These are phyloP conservation scores for Fusarium abutilonis DNA, from an alignment of 2,329 filamentous ascomycete species.

Conservation along the genomic window DNA sequence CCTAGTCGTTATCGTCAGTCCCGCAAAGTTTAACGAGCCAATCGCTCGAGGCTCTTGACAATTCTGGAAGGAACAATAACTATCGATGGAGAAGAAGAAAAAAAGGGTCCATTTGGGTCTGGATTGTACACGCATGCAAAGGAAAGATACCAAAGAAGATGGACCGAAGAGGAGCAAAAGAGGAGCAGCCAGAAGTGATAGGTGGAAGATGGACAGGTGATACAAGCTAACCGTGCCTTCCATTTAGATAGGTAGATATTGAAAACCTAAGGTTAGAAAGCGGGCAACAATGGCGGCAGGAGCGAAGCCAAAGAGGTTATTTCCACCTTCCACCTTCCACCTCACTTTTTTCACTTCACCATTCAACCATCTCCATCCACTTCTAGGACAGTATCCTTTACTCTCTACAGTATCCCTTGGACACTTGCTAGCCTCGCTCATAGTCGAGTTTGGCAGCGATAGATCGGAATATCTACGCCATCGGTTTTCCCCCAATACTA, in stretches of 20 bases:
- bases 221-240: constrained; percentile 20
- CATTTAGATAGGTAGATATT: constrained; percentile 5
- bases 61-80: constrained; percentile 15
- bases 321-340: constrained; percentile 1
- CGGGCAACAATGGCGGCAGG: constrained; percentile 11
- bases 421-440: constrained; percentile 3
- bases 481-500: constrained; percentile 1
- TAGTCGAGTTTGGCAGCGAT: constrained; percentile 10
- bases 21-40: constrained; percentile 28
- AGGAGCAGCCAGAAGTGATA: constrained; percentile 23
- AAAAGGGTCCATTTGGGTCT: constrained; percentile 36
- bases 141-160: constrained; percentile 5
- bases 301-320: constrained; percentile 22
- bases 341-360: not conserved
- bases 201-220: constrained; percentile 15
- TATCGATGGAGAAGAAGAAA: constrained; percentile 20
- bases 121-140: constrained; percentile 36
- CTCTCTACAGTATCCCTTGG: constrained; percentile 11
- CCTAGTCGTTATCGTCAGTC: constrained; percentile 20
- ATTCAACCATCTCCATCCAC: not conserved
- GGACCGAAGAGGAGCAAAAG: constrained; percentile 19
- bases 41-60: constrained; percentile 22
- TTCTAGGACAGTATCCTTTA: constrained; percentile 5
- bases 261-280: constrained; percentile 30
- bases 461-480: constrained; percentile 10